Evolutionary conservation across 1,139 yeast species (phyloP).

Genomic region (Candida mesenterica): DNA sequence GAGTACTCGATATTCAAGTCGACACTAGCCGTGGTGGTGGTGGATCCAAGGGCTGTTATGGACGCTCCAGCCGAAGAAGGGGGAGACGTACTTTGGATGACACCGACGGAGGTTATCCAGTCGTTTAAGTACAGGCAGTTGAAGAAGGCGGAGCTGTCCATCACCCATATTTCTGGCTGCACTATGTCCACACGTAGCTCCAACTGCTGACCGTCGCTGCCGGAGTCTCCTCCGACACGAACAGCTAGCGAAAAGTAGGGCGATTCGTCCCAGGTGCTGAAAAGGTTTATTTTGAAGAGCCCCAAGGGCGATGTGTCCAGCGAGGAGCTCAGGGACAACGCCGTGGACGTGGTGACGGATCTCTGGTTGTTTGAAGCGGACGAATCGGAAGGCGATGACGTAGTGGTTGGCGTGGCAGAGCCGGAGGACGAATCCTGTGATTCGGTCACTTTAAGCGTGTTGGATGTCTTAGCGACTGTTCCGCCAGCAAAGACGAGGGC

Average conservation of each 20-base stretch:
- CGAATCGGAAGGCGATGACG: background rate
- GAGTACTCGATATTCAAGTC: background rate
- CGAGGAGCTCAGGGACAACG: background rate
- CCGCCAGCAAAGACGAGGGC: no score
- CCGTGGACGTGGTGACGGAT: background rate
- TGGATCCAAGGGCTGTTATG: background rate
- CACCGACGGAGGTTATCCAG: slow-evolving; percentile 16
- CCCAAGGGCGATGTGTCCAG: background rate
- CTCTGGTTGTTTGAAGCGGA: background rate
- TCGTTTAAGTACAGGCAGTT: slow-evolving; percentile 22
- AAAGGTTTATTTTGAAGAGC: slow-evolving; percentile 1
- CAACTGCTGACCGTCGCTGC: slow-evolving; percentile 12
- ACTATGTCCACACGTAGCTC: slow-evolving; percentile 30
- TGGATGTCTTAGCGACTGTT: no score
- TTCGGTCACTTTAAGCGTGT: no score
- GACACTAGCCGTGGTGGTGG: slow-evolving; percentile 2
- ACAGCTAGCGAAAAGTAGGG: background rate
- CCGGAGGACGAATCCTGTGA: slow-evolving; percentile 3
- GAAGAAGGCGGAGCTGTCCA: slow-evolving; percentile 25
- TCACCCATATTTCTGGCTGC: slow-evolving; percentile 40
- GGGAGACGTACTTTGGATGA: background rate
- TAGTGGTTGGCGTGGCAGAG: slow-evolving; percentile 3
- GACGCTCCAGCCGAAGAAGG: background rate
- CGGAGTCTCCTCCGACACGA: background rate
- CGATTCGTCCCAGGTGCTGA: background rate